Base-by-base conservation (phyloP, 2,329 filamentous ascomycete genomes). In the Chaetomium globosum region DNA sequence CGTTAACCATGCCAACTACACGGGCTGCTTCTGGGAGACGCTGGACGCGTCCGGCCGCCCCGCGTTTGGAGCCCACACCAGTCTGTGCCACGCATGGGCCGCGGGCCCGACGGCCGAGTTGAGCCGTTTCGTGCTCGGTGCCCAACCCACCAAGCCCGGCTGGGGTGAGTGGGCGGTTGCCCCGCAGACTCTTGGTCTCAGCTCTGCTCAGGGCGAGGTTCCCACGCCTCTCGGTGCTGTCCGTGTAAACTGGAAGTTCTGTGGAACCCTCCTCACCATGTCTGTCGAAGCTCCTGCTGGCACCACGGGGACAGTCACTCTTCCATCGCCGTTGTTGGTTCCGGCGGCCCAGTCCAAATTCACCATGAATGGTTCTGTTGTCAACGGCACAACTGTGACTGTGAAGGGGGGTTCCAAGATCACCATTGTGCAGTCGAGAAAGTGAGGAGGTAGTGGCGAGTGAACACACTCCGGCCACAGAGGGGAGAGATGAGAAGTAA, bases 321-420 rank as follows among this genome's bases (percentile, higher is more conserved):
- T 55, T n/a, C 52, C 52, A n/a, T 55, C n/a, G 19, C 52, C 52
- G 31, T n/a, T 55, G 31, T 21, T 55, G 52, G 52, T 55, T 55
- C 52, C 52, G 30, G 52, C 33, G 19, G 13, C 19, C 52, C 52
- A 55, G 52, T 55, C 52, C 52, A 36, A 55, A 30, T 55, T 55
- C 31, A 55, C 30, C 7, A 4, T 36, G 30, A 36, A 55, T 21
- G 52, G 52, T 36, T 33, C 52, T 55, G 19, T 23, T 55, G 30
- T 55, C 52, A 55, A 36, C n/a, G 30, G 52, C 52, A 55, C 52
- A 21, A 23, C 31, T 36, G 1, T 55, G 16, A 55, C 19, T 7
- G 52, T 55, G 23, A n/a, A 55, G 12, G 52, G 52, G 30, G 52
- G 52, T 23, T 55, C 52, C 21, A 55, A 55, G 31, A 6, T 55